A percentile compares a stretch with the other conserved stretches of the same genome.
Conservation (phyloP, 495 filamentous ascomycete genomes). For the Cryomyces antarcticus region DNA sequence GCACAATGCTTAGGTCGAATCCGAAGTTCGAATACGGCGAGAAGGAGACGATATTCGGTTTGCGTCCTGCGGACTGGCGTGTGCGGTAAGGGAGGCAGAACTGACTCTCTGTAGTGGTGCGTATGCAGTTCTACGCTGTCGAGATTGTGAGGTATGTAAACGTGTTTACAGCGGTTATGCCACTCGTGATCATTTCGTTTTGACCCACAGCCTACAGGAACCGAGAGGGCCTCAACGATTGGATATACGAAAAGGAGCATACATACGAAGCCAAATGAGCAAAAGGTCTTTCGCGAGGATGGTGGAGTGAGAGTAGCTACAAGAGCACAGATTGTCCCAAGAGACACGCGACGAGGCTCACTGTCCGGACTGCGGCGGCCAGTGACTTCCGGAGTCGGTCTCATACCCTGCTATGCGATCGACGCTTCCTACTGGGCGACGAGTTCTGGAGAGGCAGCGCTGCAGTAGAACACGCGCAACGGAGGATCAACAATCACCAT, state of each 20-base stretch:
- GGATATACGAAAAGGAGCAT: constrained; percentile 64
- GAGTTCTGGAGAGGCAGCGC: no score
- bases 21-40: constrained; percentile 69
- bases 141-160: constrained; percentile 50
- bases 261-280: no score
- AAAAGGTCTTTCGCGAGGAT: no score
- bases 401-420: no score
- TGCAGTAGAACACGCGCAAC: no score
- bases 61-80: constrained; percentile 1
- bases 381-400: no score
- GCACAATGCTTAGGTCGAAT: constrained; percentile 67
- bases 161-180: constrained; percentile 9
- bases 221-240: constrained; percentile 75
- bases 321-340: no score
- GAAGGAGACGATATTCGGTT: constrained; percentile 82
- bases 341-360: no score
- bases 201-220: constrained; percentile 32
- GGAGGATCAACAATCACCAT: no score
- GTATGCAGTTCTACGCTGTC: constrained; percentile 98
- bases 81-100: background rate
- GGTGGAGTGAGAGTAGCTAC: no score
- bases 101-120: constrained; percentile 29
- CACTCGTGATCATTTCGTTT: constrained; percentile 4
- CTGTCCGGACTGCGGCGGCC: no score
- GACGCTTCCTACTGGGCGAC: no score